Evolutionary conservation across 75 land plant species (phyloP).

Genomic region (Pinus taeda): DNA sequence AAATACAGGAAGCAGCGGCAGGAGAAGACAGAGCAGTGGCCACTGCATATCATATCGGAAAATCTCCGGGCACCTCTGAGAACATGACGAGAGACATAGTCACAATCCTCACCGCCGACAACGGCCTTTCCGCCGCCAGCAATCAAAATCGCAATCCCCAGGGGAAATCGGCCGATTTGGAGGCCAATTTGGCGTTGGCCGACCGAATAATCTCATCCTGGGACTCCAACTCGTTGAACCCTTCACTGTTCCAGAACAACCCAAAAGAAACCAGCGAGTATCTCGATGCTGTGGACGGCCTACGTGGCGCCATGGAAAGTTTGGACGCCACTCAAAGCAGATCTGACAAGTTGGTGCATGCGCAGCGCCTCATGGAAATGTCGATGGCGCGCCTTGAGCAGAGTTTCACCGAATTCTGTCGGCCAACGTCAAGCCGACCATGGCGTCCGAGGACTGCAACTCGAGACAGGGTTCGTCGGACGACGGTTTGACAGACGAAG

Average conservation of each 20-base stretch:
- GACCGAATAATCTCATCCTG: conserved; percentile 28
- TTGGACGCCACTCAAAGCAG: conserved; percentile 7
- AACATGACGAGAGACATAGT: too few relatives aligned
- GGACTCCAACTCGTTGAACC: conserved; percentile 13
- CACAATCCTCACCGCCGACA: too few relatives aligned
- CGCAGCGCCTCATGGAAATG: conserved; percentile 59
- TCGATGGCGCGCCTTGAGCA: too few relatives aligned
- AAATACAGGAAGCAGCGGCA: too few relatives aligned
- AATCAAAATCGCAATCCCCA: too few relatives aligned
- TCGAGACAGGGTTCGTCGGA: neutral
- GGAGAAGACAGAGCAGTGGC: too few relatives aligned
- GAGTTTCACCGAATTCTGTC: too few relatives aligned
- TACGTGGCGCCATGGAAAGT: conserved; percentile 37
- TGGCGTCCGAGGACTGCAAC: too few relatives aligned
- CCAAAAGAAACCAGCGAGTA: conserved; percentile 23
- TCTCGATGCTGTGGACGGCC: conserved; percentile 23
- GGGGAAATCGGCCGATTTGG: conserved; percentile 7
- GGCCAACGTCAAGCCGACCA: too few relatives aligned
- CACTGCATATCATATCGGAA: too few relatives aligned
- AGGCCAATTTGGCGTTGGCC: conserved; percentile 28
- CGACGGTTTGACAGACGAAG: neutral
- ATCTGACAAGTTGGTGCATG: conserved; percentile 34
- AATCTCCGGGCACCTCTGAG: too few relatives aligned
- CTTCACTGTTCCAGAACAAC: conserved; percentile 15
- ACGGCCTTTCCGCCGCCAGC: too few relatives aligned